These are phyloP conservation scores for Leccinum truebloodii DNA, from an alignment of 768 basidiomycete species.

Conservation along the genomic window DNA sequence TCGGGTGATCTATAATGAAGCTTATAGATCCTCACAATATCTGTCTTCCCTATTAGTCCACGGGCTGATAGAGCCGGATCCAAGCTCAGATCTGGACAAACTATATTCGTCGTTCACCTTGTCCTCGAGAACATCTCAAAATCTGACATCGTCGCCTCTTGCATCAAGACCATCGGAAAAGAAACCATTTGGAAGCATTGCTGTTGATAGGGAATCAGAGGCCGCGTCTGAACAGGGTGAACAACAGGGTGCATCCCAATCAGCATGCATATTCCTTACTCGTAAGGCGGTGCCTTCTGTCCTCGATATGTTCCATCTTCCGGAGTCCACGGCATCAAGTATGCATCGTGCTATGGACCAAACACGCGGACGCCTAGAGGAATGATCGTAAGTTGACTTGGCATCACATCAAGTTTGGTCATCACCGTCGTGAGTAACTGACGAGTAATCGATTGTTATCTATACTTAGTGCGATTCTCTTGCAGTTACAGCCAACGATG, in stretches of 20 bases:
- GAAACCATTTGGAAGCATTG: background rate
- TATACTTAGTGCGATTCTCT: constrained; percentile 5
- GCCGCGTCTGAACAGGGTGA: background rate
- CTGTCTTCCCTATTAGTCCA: constrained; percentile 58
- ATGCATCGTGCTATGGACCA: constrained; percentile 70
- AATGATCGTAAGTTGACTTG: constrained; percentile 7
- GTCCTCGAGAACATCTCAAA: constrained; percentile 14
- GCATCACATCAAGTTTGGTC: background rate
- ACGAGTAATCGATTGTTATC: constrained; percentile 10
- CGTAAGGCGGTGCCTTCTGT: constrained; percentile 56
- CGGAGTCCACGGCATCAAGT: constrained; percentile 46
- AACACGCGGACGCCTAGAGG: constrained; percentile 35
- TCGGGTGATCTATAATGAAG: constrained; percentile 34
- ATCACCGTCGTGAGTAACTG: constrained; percentile 13
- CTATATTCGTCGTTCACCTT: constrained; percentile 47
- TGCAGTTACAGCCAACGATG: constrained; percentile 6
- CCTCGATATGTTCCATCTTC: constrained; percentile 45
- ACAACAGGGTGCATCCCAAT: constrained; percentile 3
- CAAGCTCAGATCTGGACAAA: constrained; percentile 53
- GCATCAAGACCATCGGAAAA: constrained; percentile 14
- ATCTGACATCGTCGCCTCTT: constrained; percentile 7
- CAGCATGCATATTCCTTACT: constrained; percentile 46
- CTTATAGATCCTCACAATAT: constrained; percentile 71
- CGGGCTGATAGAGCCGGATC: constrained; percentile 56
- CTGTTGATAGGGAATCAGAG: constrained; percentile 3